phyloP scores from a whole-genome alignment of 83 land plant species.

The Thuja plicata region DNA sequence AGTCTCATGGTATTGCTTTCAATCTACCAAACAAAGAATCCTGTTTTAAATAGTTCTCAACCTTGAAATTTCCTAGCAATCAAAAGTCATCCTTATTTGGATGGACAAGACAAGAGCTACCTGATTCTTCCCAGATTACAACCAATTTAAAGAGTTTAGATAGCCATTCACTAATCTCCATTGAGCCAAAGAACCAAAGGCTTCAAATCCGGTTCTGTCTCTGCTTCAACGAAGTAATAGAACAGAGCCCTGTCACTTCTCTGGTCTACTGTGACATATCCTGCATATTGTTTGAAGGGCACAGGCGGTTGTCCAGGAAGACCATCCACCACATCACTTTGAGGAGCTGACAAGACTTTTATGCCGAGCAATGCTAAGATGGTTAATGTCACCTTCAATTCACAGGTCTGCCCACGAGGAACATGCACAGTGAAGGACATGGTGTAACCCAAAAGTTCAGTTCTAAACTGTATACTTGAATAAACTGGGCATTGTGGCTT shows the following conservation, averaged over 20 bases:
- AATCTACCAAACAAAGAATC: not conserved
- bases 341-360: slow-evolving; percentile 6
- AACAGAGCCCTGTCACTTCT: slow-evolving; percentile 3
- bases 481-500: too few species aligned
- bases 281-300: slow-evolving; percentile 10
- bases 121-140: not conserved
- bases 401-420: not conserved
- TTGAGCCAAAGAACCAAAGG: slow-evolving; percentile 13
- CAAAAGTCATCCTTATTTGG: not conserved
- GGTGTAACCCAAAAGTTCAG: too few species aligned
- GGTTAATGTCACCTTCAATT: not conserved
- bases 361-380: not conserved
- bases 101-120: not conserved
- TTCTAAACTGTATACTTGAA: too few species aligned
- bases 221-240: slow-evolving; percentile 8
- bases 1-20: not conserved
- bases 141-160: not conserved
- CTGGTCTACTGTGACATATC: not conserved
- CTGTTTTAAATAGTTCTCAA: too few species aligned
- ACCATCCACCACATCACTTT: not conserved
- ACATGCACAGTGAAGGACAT: not conserved
- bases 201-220: slow-evolving; percentile 6
- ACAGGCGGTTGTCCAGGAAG: not conserved
- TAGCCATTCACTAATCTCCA: slow-evolving; percentile 4
- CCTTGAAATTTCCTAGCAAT: not conserved